phyloP scores from a whole-genome alignment of 331 rosid genomes.

The Quercus tomentella region DNA sequence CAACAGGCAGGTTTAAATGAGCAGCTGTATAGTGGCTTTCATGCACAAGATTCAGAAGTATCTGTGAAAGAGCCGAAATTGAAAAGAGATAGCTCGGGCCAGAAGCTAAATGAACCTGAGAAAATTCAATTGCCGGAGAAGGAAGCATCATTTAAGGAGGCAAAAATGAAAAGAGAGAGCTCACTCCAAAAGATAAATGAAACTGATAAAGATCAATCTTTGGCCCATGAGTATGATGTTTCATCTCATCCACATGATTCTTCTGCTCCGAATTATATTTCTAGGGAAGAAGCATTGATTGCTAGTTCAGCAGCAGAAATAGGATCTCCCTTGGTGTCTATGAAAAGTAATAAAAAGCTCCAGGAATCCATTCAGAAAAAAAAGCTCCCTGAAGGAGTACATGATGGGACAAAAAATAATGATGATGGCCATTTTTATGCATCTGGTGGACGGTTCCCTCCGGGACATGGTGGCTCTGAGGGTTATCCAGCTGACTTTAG shows the following conservation, averaged over 20 bases:
- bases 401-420: slow-evolving; percentile 17
- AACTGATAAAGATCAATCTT: slow-evolving; percentile 15
- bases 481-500: slow-evolving; percentile 27
- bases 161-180: slow-evolving; percentile 34
- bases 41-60: slow-evolving; percentile 22
- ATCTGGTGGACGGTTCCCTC: slow-evolving; percentile 12
- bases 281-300: slow-evolving; percentile 23
- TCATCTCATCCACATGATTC: slow-evolving; percentile 27
- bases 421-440: slow-evolving; percentile 24
- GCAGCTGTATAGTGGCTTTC: slow-evolving; percentile 24
- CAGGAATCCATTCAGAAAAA: slow-evolving; percentile 28
- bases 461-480: slow-evolving; percentile 32
- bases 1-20: slow-evolving; percentile 30
- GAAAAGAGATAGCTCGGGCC: slow-evolving; percentile 13
- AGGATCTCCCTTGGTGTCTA: slow-evolving; percentile 19
- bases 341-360: slow-evolving; percentile 32
- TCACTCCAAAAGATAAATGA: slow-evolving; percentile 38
- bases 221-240: slow-evolving; percentile 23
- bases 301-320: slow-evolving; percentile 23
- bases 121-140: slow-evolving; percentile 23
- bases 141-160: slow-evolving; percentile 23
- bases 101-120: slow-evolving; percentile 23
- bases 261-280: slow-evolving; percentile 21
- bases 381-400: slow-evolving; percentile 18
- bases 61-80: slow-evolving; percentile 20